A percentile compares a stretch with the other conserved stretches of the same genome.
phyloP scores from a whole-genome alignment of 345 rosid genomes.

The Turritis glabra region DNA sequence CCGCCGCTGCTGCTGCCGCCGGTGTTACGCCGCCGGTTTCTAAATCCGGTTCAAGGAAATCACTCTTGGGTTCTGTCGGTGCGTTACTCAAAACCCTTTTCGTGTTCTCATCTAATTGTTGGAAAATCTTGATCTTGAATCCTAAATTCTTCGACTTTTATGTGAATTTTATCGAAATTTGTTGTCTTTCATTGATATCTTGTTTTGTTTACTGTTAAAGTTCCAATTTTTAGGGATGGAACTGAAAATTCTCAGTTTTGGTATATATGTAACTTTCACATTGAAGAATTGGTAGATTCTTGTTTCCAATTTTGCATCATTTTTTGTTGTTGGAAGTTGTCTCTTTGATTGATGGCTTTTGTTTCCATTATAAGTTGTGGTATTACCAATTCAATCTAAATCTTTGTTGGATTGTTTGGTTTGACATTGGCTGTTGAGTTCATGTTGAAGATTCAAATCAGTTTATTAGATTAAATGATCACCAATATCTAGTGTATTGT shows the following conservation, averaged over 20 bases:
- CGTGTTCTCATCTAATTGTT: background rate
- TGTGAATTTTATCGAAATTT: no score
- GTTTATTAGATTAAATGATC: background rate
- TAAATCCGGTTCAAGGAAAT: conserved; percentile 45
- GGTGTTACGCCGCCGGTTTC: conserved; percentile 21
- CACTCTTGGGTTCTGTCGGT: conserved; percentile 45
- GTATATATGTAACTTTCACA: no score
- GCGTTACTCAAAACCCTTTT: conserved; percentile 36
- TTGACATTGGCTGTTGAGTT: background rate
- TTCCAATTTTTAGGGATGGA: background rate
- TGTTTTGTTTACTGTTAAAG: background rate
- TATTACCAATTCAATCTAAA: no score
- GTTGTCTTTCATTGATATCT: background rate
- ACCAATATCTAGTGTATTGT: background rate
- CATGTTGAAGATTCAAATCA: background rate
- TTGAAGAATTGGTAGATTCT: no score
- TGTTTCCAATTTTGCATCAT: no score
- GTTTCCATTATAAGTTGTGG: no score
- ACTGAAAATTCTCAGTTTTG: background rate
- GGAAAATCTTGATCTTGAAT: conserved; percentile 16
- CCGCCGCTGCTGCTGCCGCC: conserved; percentile 31
- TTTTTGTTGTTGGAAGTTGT: no score
- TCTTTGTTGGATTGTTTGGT: no score
- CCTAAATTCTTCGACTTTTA: background rate
- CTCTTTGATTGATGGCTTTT: no score